Evolutionary conservation across 208 protist species (phyloP), one percentile per base, ranked within the genome.

Genomic region (Pavlovales sp.): DNA sequence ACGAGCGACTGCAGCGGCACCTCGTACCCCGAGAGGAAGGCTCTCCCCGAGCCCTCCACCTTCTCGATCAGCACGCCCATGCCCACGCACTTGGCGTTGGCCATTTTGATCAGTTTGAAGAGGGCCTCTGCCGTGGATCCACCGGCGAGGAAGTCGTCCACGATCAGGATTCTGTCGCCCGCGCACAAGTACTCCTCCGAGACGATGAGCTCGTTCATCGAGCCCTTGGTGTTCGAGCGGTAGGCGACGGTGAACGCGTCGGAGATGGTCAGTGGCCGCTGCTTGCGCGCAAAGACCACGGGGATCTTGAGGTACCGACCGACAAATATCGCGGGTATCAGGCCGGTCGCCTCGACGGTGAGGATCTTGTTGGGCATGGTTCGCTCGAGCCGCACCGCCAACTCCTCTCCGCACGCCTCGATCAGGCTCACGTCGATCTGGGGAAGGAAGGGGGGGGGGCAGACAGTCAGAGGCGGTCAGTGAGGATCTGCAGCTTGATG

Each of bases 21-120:
- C 42, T 84, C n/a, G 83, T 87, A 87, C 40, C 83, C 83, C 4
- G 67, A 79, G 67, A 87, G 67, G 83, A 87, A 87, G 37, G 83
- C 83, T 20, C 83, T 34, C 32, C 83, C 83, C 67, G 83, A 67
- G 57, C 42, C 83, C 39, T 42, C 37, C 11, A 32, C 2, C 83
- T 87, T 87, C 83, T 87, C 83, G 39, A 87, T 79, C 18, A 87
- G 71, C 37, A 87, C 76, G 40, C 83, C 83, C 0, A 32, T 37
- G 40, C 83, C 83, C 2, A 87, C 83, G 32, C 78, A 57, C 32
- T 87, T 87, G 8, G 83, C 83, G 40, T 67, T 67, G 1, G 83
- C 83, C 83, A 87, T 87, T 11, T 39, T 30, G 71, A 67, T 78
- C 67, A 87, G 39, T 4, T 67, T 67, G 38, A 87, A 34, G 39